Evolutionary conservation across 108 stramenopile species (phyloP).

Genomic region (Cyclostephanos tholiformis): DNA sequence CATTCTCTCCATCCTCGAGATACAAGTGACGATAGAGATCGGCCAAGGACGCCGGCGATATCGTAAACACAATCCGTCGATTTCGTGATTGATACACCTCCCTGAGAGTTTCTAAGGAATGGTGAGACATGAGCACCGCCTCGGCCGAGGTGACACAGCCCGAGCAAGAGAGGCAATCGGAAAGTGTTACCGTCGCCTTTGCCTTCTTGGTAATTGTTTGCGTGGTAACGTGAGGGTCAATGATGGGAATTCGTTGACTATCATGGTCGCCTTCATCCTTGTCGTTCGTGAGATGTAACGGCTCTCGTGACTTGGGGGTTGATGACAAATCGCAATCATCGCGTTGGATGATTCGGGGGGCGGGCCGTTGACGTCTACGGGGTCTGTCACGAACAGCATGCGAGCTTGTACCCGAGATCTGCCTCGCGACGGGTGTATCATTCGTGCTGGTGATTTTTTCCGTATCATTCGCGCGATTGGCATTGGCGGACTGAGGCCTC

Average conservation of each 20-base stretch:
- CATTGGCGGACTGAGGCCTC: slow-evolving; percentile 14
- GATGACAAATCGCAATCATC: slow-evolving; percentile 18
- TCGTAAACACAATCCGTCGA: slow-evolving; percentile 54
- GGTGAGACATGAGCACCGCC: slow-evolving; percentile 94
- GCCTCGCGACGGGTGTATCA: background rate
- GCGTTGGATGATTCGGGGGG: slow-evolving; percentile 22
- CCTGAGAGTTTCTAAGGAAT: slow-evolving; percentile 66
- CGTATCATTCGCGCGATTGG: slow-evolving; percentile 10
- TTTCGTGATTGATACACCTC: slow-evolving; percentile 23
- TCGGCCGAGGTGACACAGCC: slow-evolving; percentile 99
- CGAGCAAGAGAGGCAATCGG: slow-evolving; percentile 97
- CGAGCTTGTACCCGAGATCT: slow-evolving; percentile 7
- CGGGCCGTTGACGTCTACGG: slow-evolving; percentile 14
- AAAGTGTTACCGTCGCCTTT: slow-evolving; percentile 84
- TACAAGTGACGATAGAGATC: slow-evolving; percentile 76
- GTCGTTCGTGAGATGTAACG: slow-evolving; percentile 14
- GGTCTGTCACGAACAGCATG: background rate
- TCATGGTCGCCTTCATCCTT: slow-evolving; percentile 2
- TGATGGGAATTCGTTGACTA: slow-evolving; percentile 10
- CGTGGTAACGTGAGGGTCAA: slow-evolving; percentile 9
- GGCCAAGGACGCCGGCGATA: slow-evolving; percentile 77
- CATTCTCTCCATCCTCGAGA: slow-evolving; percentile 7
- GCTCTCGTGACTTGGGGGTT: slow-evolving; percentile 1
- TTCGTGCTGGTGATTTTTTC: background rate
- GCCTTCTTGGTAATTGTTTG: slow-evolving; percentile 44